Base-by-base conservation (phyloP, 169 alveolate species). In the Theileria annulata region DNA sequence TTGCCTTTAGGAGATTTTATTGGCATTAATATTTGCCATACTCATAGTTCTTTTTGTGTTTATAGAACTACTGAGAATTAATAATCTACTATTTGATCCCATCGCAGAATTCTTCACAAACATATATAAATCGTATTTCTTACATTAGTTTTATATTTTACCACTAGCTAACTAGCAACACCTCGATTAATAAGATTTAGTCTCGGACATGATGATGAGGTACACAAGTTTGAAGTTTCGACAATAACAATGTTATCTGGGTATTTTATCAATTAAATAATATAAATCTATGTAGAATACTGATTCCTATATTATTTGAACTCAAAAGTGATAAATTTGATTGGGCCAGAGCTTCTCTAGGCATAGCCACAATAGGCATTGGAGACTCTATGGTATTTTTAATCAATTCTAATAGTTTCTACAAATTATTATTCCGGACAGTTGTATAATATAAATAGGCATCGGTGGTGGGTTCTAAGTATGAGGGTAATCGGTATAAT, bases 371-470 rank as follows among this genome's bases (percentile, higher is more conserved):
- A n/a, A 71, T 71, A 6, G 85, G 75, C 10, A 31, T 75, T 21
- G 77, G 82, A 23, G 88, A 81, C 80, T 42, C 85, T 6, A 27
- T 77, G 25, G 77, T 70, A 70, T 42, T 42, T 42, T 42, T 17
- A 42, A 12, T 42, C 51, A 10, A 42, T 3, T 42, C 13, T 42
- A 35, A 12, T 8, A 1, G 13, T 42, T 42, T 42, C 51, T 42
- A 42, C 13, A 42, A 12, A 35, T 0, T 67, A 42, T 42, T 10
- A 8, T 42, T 42, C 51, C 13, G 19, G 6, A 8, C 51, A 3
- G 0, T 10, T 42, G 13, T 8, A 70, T 48, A 27, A 21, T 6
- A 70, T 27, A 31, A 0, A 2, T 35, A 70, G 77, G 88, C 88
- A 6, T 74, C 88, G 17, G 47, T 81, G 48, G 49, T 74, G 17